phyloP scores from a whole-genome alignment of 2,329 filamentous ascomycete species.

The Hymenoscyphus linearis region DNA sequence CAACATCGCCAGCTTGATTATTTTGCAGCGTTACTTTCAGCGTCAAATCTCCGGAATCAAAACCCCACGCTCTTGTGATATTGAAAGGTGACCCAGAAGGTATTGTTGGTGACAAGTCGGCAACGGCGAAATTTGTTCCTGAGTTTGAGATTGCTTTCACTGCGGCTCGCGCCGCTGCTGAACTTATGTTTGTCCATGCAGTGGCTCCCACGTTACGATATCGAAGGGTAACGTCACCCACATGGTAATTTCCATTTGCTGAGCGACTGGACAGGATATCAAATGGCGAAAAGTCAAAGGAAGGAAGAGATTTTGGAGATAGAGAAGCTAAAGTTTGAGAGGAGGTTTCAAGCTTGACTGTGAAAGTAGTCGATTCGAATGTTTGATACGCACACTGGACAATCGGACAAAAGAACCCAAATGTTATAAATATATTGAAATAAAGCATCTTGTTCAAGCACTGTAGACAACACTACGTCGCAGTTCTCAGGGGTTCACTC shows the following conservation, averaged over 20 bases:
- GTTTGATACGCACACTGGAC: slow-evolving; percentile 7
- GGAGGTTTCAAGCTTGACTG: slow-evolving; percentile 38
- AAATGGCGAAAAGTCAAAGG: slow-evolving; percentile 51
- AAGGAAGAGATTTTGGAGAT: slow-evolving; percentile 32
- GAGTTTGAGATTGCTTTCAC: slow-evolving; percentile 31
- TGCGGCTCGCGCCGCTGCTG: slow-evolving; percentile 37
- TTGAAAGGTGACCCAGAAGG: slow-evolving; percentile 35
- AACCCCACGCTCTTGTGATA: slow-evolving; percentile 48
- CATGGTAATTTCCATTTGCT: slow-evolving; percentile 50
- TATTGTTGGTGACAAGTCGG: slow-evolving; percentile 40
- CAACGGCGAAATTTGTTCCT: slow-evolving; percentile 34
- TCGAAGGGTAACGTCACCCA: slow-evolving; percentile 51
- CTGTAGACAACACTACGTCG: too few relatives aligned
- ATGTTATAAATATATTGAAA: too few relatives aligned
- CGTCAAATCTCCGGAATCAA: slow-evolving; percentile 43
- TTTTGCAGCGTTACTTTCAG: slow-evolving; percentile 49
- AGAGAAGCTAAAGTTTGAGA: slow-evolving; percentile 46
- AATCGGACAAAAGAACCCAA: too few relatives aligned
- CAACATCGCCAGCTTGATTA: slow-evolving; percentile 35
- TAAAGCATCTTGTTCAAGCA: too few relatives aligned
- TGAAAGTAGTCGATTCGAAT: slow-evolving; percentile 32
- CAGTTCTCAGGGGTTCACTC: too few relatives aligned
- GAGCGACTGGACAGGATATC: slow-evolving; percentile 44
- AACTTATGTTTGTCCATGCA: slow-evolving; percentile 44
- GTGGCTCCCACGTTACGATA: slow-evolving; percentile 40